A percentile compares a stretch with the other conserved stretches of the same genome.
These are phyloP conservation scores for Tolypocladium inflatum DNA, from an alignment of 2,329 filamentous ascomycete species.

Conservation along the genomic window DNA sequence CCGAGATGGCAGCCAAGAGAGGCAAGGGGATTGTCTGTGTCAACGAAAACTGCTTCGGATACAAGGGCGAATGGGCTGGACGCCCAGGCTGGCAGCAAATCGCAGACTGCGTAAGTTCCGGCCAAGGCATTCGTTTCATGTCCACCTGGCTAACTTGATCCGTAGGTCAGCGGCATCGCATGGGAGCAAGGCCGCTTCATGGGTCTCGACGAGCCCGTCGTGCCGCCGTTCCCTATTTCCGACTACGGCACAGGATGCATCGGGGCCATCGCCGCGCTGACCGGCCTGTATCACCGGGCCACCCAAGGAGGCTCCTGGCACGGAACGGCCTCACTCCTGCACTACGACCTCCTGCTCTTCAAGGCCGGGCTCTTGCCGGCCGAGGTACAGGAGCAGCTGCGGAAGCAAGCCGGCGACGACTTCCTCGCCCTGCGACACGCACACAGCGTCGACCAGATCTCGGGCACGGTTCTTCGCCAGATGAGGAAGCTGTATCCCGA, in stretches of 20 bases:
- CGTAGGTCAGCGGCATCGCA: slow-evolving; percentile 43
- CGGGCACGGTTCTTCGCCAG: slow-evolving; percentile 44
- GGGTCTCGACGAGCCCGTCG: slow-evolving; percentile 52
- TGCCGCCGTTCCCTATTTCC: slow-evolving; percentile 55
- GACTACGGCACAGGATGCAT: slow-evolving; percentile 66
- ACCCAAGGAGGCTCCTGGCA: slow-evolving; percentile 57
- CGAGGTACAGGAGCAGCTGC: slow-evolving; percentile 41
- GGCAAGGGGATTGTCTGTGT: slow-evolving; percentile 59
- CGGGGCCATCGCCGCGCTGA: slow-evolving; percentile 57
- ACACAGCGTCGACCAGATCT: slow-evolving; percentile 57
- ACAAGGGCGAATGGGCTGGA: slow-evolving; percentile 46
- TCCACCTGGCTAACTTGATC: not conserved
- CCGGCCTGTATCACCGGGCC: slow-evolving; percentile 53
- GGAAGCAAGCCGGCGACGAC: slow-evolving; percentile 35
- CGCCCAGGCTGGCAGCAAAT: slow-evolving; percentile 66
- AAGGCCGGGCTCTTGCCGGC: slow-evolving; percentile 47
- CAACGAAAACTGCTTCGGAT: slow-evolving; percentile 64
- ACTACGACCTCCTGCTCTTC: slow-evolving; percentile 60
- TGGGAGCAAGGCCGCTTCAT: slow-evolving; percentile 56
- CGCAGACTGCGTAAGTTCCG: slow-evolving; percentile 44
- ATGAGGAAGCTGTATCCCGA: slow-evolving; percentile 44
- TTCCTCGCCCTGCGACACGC: slow-evolving; percentile 50
- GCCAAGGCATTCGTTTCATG: not conserved
- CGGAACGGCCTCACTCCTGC: slow-evolving; percentile 53
- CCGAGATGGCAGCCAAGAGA: slow-evolving; percentile 40